Percentiles rank a stretch among this genome's conserved stretches.
These are phyloP conservation scores for Chaetoceros tenuissimus DNA, from an alignment of 108 stramenopile genomes.

Conservation along the genomic window DNA sequence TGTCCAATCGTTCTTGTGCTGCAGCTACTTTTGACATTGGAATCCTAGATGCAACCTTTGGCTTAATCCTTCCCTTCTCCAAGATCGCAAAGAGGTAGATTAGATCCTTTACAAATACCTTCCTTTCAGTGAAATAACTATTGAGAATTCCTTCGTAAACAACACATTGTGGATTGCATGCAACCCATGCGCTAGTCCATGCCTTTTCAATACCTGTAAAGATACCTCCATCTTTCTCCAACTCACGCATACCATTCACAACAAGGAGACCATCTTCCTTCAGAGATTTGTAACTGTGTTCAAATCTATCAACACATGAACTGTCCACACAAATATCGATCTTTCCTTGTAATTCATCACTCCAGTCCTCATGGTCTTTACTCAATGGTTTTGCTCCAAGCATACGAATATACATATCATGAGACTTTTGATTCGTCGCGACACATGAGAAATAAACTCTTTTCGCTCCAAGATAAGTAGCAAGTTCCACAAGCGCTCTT, in stretches of 20 bases:
- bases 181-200: constrained; percentile 10
- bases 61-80: constrained; percentile 15
- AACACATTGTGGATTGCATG: constrained; percentile 1
- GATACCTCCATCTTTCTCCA: constrained; percentile 8
- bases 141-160: neutral
- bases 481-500: constrained; percentile 33
- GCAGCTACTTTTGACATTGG: constrained; percentile 32
- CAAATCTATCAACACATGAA: constrained; percentile 15
- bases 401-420: constrained; percentile 10
- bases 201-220: constrained; percentile 8
- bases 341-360: constrained; percentile 15
- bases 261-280: constrained; percentile 18
- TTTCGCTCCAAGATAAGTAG: constrained; percentile 20
- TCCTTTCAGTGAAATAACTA: neutral
- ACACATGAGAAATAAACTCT: constrained; percentile 22
- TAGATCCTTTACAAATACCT: constrained; percentile 21
- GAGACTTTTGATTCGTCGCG: constrained; percentile 27
- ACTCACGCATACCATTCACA: constrained; percentile 13
- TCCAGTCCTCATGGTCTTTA: constrained; percentile 20
- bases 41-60: constrained; percentile 30
- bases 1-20: constrained; percentile 38
- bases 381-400: constrained; percentile 33
- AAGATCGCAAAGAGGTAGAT: constrained; percentile 21
- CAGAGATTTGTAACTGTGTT: constrained; percentile 10
- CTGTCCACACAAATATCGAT: constrained; percentile 12